phyloP scores from a whole-genome alignment of 768 basidiomycete genomes.

The Collybiopsis confluens region DNA sequence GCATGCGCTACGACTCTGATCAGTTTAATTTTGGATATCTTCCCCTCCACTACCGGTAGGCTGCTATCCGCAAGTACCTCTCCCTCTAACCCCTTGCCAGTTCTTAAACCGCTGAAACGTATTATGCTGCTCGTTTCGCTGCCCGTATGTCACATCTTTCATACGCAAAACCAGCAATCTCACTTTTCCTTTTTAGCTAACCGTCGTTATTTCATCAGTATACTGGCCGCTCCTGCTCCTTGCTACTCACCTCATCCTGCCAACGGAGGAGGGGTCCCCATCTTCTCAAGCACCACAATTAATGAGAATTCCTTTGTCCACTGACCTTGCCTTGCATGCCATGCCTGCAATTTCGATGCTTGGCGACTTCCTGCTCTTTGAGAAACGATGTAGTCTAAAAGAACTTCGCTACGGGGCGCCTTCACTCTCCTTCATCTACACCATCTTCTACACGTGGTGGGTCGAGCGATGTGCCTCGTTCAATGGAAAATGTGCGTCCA shows the following conservation, averaged over 20 bases:
- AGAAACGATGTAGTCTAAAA: conserved; percentile 45
- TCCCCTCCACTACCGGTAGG: conserved; percentile 27
- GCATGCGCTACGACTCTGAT: conserved; percentile 32
- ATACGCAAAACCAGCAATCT: background rate
- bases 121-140: conserved; percentile 58
- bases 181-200: background rate
- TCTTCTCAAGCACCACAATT: conserved; percentile 23
- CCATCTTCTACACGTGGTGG: conserved; percentile 54
- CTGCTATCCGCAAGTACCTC: no score
- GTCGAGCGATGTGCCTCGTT: conserved; percentile 61
- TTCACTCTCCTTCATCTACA: conserved; percentile 21
- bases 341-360: conserved; percentile 54
- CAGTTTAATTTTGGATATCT: conserved; percentile 28
- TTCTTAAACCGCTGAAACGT: conserved; percentile 45
- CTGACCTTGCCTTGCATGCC: conserved; percentile 67
- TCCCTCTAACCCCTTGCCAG: no score
- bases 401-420: conserved; percentile 26
- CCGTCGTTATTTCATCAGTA: conserved; percentile 40
- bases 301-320: conserved; percentile 41
- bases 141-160: conserved; percentile 41
- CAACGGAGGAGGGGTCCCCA: conserved; percentile 19
- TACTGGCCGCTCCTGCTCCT: conserved; percentile 66
- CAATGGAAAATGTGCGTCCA: conserved; percentile 56
- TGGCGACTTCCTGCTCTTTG: conserved; percentile 65
- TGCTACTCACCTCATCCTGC: conserved; percentile 57